These are phyloP conservation scores for Neurospora sp. DNA, from an alignment of 495 filamentous ascomycete species.

Conservation along the genomic window DNA sequence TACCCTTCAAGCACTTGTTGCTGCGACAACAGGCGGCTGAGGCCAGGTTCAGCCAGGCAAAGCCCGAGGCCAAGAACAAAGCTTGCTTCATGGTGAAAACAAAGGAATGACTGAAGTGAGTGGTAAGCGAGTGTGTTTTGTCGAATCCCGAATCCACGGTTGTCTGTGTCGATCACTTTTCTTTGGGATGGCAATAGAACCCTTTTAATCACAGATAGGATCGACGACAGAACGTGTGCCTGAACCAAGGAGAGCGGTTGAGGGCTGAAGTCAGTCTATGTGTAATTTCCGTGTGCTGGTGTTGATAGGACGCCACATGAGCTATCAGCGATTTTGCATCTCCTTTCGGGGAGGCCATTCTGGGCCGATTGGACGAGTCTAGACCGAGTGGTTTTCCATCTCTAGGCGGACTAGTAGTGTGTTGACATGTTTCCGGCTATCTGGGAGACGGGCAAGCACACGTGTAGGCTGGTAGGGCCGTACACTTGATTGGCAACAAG, in stretches of 20 bases:
- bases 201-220: neutral
- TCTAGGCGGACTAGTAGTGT: neutral
- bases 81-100: constrained; percentile 6
- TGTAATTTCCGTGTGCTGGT: neutral
- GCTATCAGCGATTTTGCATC: neutral
- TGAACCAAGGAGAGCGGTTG: neutral
- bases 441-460: neutral
- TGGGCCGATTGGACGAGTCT: neutral
- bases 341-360: neutral
- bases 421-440: neutral
- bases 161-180: neutral
- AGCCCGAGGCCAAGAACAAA: constrained; percentile 1
- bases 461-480: neutral
- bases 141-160: neutral
- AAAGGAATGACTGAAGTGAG: constrained; percentile 3
- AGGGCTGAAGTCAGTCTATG: neutral
- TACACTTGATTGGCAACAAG: neutral
- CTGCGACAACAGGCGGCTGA: constrained; percentile 10
- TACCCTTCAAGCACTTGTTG: constrained; percentile 11
- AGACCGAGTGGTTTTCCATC: neutral
- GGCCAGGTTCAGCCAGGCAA: constrained; percentile 5
- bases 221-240: neutral
- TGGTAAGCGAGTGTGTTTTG: neutral
- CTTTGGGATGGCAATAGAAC: neutral
- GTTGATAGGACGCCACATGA: neutral